Evolutionary conservation across 2,329 filamentous ascomycete species (phyloP), one percentile per base, ranked within the genome.

Genomic region (Pseudogymnoascus destructans): DNA sequence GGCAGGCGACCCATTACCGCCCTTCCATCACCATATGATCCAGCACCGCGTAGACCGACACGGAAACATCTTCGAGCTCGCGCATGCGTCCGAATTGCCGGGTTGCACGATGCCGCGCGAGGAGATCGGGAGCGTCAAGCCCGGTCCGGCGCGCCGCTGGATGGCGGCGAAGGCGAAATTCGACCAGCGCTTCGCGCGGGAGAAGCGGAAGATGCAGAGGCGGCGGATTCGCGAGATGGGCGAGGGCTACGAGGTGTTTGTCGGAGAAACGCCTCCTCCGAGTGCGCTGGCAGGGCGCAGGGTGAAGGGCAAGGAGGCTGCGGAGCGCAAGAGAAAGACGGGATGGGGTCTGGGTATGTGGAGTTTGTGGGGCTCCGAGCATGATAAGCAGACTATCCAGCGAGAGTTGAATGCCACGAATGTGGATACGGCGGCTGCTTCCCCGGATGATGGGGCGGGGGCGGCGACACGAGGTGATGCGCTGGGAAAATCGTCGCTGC

Each of bases 1-100:
- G 68, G 90, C 91, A 2, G 91, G 91, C 1, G 90, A 95, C 65
- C 80, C 88, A 3, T 73, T 96, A 0, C 92, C 90, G 0, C 73
- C 78, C 0, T 97, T 96, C 70, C 78, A 81, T 57, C 77, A 86
- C 60, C 85, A 95, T 69, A 96, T 97, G 91, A 91, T 98, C 61
- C 85, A 93, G 7, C 90, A 98, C 69, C 78, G 86, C 25, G 84
- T 97, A 17, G 87, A 88, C 61, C 78, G 86, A 1, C 82, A 92
- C 67, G 93, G 93, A 4, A 77, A 79, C 10, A 84, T 91, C 19
- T 82, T 84, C 60, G 78, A 82, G 0, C 76, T 98, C 4, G 77
- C 81, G 0, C 76, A 82, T 0, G 77, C 82, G 17, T 73, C 77
- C 0, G 80, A 88, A 3, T 76, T 95, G 0, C 76, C 80, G 0